These are phyloP conservation scores for Emericellopsis atlantica DNA, from an alignment of 2,329 filamentous ascomycete species.

Conservation along the genomic window DNA sequence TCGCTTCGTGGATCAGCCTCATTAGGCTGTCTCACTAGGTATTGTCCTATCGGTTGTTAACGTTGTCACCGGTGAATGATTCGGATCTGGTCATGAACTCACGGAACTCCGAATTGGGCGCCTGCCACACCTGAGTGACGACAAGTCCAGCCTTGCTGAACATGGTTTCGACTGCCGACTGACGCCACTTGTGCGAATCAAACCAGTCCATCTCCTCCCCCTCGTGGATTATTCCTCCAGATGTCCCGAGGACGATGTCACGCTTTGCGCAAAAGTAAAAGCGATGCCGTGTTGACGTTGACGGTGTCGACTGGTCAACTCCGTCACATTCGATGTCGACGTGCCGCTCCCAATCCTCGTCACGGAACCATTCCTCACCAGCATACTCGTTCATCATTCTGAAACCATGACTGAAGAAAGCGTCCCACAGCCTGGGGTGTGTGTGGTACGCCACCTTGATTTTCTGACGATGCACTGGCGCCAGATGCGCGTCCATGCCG, in stretches of 20 bases:
- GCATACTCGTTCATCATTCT: slow-evolving; percentile 21
- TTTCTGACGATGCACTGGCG: slow-evolving; percentile 17
- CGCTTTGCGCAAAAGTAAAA: slow-evolving; percentile 24
- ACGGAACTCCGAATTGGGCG: slow-evolving; percentile 24
- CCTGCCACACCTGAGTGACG: slow-evolving; percentile 21
- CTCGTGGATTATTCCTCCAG: slow-evolving; percentile 12
- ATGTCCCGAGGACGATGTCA: slow-evolving; percentile 14
- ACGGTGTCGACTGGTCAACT: too few species aligned
- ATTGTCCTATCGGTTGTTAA: slow-evolving; percentile 16
- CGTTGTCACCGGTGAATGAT: background rate
- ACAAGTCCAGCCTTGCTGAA: slow-evolving; percentile 23
- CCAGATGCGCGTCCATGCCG: slow-evolving; percentile 27
- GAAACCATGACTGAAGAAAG: slow-evolving; percentile 26
- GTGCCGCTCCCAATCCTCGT: slow-evolving; percentile 23
- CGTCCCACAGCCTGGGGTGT: slow-evolving; percentile 17
- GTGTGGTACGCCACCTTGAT: slow-evolving; percentile 27
- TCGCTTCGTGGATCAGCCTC: slow-evolving; percentile 19
- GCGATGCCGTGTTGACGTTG: slow-evolving; percentile 21
- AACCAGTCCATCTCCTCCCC: slow-evolving; percentile 28
- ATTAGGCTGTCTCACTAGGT: slow-evolving; percentile 16
- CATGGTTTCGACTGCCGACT: slow-evolving; percentile 22
- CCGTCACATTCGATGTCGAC: slow-evolving; percentile 16
- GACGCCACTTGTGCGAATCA: slow-evolving; percentile 27
- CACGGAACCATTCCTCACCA: slow-evolving; percentile 18
- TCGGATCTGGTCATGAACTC: slow-evolving; percentile 7